A percentile compares a stretch with the other conserved stretches of the same genome.
phyloP scores from a whole-genome alignment of 1,139 yeast species.

The Lodderomyces pseudojiufengensis region DNA sequence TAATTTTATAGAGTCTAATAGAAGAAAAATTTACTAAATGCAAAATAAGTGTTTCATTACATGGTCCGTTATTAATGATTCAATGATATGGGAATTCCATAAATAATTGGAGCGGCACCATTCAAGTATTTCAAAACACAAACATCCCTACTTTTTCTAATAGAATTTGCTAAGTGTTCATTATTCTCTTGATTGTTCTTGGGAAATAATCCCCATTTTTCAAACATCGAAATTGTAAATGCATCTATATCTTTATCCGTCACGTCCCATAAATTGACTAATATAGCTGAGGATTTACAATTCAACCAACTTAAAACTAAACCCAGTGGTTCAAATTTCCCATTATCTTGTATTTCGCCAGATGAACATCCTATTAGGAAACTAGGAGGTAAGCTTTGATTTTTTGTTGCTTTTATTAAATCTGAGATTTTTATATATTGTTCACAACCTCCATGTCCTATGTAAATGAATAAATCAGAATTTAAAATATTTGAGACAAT shows the following conservation, averaged over 20 bases:
- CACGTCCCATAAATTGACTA: conserved; percentile 94
- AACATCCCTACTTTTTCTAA: conserved; percentile 44
- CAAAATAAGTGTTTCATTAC: too few relatives aligned
- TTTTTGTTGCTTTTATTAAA: conserved; percentile 20
- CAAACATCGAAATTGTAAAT: conserved; percentile 59
- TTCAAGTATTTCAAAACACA: conserved; percentile 26
- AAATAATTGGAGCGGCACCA: conserved; percentile 33
- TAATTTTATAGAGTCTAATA: not conserved
- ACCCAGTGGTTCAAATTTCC: conserved; percentile 73
- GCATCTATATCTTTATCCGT: conserved; percentile 92
- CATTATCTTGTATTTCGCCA: conserved; percentile 59
- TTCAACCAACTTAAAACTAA: conserved; percentile 69
- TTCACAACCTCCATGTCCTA: conserved; percentile 97
- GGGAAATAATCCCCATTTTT: conserved; percentile 54
- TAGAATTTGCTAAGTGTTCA: conserved; percentile 14
- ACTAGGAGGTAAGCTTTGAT: conserved; percentile 49
- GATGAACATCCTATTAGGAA: conserved; percentile 91
- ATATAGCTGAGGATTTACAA: conserved; percentile 78
- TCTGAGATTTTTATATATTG: conserved; percentile 54
- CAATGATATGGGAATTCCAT: conserved; percentile 24
- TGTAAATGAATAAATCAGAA: conserved; percentile 63
- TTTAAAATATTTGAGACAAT: conserved; percentile 31
- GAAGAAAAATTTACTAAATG: too few relatives aligned
- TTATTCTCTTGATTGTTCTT: not conserved
- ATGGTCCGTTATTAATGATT: not conserved